Base-by-base conservation (phyloP, 768 basidiomycete species). In the Lactarius akahatsu region DNA sequence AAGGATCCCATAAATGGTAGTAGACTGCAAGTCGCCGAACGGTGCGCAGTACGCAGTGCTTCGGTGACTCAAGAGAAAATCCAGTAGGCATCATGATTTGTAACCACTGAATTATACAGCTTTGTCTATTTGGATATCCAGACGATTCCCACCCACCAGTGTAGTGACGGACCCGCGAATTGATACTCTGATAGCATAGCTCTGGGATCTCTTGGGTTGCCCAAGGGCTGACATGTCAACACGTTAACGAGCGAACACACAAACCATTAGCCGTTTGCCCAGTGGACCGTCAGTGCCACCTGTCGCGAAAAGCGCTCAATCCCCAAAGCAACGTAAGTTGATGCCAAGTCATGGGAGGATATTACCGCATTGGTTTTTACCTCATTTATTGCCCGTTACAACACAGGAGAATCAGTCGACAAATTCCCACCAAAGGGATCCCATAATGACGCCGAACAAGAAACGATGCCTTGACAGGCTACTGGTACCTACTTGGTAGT, bases 361-460 rank as follows among this genome's bases (percentile, higher is more conserved):
- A 11, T 47, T 23, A 47, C 45, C 45, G n/a, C 47, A 66, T 62
- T 62, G 38, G 57, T 23, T 56, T 66, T 67, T 59, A 59, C 57
- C 57, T 54, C 57, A 52, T 47, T 41, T 45, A 62, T 63, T 50
- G 61, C 7, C 32, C 50, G 57, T 11, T 59, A 62, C 40, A 63
- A 52, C 50, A 62, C 60, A 66, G 43, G 62, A 63, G 57, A 59
- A 40, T 47, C 50, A 45, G 30, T 58, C 65, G 40, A 62, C 38
- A 67, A 38, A 36, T 26, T 38, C 47, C 34, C 52, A 41, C 32
- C 57, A 50, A 34, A 30, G 18, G 65, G 47, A 67, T 63, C 61
- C 62, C 62, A 59, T 59, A 63, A 67, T 41, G 26, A 59, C 40
- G 47, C 41, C 61, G 62, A 67, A 67, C 66, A 67, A 67, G 66